Conservation (phyloP, 2,329 filamentous ascomycete genomes). For the Lomentospora prolificans region DNA sequence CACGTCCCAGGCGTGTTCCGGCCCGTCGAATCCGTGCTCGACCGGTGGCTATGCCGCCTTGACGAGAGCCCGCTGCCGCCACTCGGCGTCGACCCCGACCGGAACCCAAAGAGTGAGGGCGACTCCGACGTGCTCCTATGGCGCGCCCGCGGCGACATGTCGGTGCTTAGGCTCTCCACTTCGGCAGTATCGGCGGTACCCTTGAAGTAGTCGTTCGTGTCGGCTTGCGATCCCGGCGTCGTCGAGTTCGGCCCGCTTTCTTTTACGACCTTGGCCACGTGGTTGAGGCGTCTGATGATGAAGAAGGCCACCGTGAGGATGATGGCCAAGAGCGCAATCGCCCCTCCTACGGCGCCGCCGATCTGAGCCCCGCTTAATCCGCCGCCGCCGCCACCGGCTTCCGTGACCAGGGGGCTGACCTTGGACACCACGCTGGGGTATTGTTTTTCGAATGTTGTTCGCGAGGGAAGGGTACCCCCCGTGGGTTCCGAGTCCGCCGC, state of each 20-base stretch:
- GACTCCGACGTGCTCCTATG: conserved; percentile 4
- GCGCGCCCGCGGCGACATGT: not conserved
- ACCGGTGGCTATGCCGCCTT: conserved; percentile 3
- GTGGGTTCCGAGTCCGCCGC: conserved; percentile 18
- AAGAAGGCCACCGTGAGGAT: conserved; percentile 36
- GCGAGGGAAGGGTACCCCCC: conserved; percentile 17
- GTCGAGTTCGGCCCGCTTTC: not conserved
- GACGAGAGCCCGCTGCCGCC: not conserved
- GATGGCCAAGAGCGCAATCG: conserved; percentile 35
- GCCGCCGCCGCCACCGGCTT: conserved; percentile 17
- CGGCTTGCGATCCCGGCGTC: not conserved
- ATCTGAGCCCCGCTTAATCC: conserved; percentile 31
- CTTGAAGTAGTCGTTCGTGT: not conserved
- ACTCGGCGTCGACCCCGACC: not conserved
- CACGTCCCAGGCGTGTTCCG: not conserved
- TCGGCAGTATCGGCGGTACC: not conserved
- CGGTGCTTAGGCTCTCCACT: not conserved
- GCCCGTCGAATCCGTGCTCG: not conserved
- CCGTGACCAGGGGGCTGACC: conserved; percentile 18
- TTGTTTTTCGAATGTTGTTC: conserved; percentile 26
- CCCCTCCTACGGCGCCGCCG: conserved; percentile 44
- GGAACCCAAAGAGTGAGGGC: not conserved
- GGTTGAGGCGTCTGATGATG: conserved; percentile 40
- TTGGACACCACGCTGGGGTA: conserved; percentile 35
- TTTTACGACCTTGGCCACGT: conserved; percentile 19